Evolutionary conservation across 495 filamentous ascomycete species (phyloP), one percentile per base, ranked within the genome.

Genomic region (Acidomyces sp.): DNA sequence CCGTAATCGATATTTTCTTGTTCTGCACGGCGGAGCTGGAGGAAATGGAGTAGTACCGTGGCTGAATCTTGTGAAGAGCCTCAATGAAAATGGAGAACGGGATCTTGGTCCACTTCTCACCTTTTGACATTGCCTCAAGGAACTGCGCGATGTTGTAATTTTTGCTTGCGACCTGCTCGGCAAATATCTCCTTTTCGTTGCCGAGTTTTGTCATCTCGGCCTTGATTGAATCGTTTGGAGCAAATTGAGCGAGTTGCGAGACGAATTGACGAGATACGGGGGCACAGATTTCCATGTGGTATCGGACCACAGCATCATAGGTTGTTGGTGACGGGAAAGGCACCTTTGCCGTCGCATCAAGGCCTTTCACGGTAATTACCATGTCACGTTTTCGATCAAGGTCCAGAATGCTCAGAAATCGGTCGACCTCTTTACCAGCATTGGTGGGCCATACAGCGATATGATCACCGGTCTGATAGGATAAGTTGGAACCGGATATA

Each of bases 1-100:
- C 88, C 3, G 90, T 99, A 50, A 99, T 80, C 45, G 90, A 81
- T 48, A 96, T 82, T 64, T 83, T 79, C 57, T 92, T 78, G 61
- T 90, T 87, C 46, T 99, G 87, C 27, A 93, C 90, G 7, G 85
- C 60, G 17, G 90, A 95, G 0, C 88, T 95, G 0, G 92, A 96
- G 17, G 90, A 99, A 60, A 99, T 99, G 18, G 92, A 96, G 68
- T 99, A 99, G 69, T 96, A 99, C 21, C 90, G 84, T 6, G 92
- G 87, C 56, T 96, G 90, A 32, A 99, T 75, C 67, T 93, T 94
- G 63, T 80, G 81, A 39, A 96, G 60, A 48, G 85, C 82, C 66
- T 99, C 90, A 47, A 96, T 90, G 47, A 96, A 74, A 50, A 87
- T 73, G 4, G 92, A 94, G 65, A 99, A 96, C 12, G 90, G 92